Evolutionary conservation across 495 filamentous ascomycete genomes (phyloP).

Genomic region (Penicillium longicatenatum): DNA sequence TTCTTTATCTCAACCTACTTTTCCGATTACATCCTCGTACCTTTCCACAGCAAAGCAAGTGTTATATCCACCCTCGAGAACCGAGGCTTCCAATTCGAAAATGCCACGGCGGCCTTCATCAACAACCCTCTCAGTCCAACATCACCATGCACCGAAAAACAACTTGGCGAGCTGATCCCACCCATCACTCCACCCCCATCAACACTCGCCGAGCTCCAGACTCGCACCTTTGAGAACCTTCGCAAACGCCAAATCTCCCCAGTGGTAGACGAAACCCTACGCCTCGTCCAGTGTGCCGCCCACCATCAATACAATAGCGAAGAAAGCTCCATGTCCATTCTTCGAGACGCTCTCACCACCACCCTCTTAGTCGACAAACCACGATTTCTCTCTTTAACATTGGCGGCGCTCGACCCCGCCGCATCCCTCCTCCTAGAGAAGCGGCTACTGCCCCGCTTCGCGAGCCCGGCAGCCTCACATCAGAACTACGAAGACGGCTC

Average conservation of each 20-base stretch:
- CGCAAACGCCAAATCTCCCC: constrained; percentile 74
- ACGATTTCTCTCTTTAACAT: constrained; percentile 80
- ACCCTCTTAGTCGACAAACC: constrained; percentile 66
- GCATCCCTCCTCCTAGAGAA: constrained; percentile 78
- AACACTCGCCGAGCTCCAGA: constrained; percentile 75
- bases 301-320: constrained; percentile 52
- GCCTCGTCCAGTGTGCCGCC: constrained; percentile 83
- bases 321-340: constrained; percentile 47
- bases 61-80: constrained; percentile 78
- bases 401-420: constrained; percentile 82
- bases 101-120: constrained; percentile 68
- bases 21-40: constrained; percentile 94
- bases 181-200: constrained; percentile 78
- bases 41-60: constrained; percentile 64
- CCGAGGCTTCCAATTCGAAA: constrained; percentile 82
- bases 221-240: constrained; percentile 75
- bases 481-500: constrained; percentile 46
- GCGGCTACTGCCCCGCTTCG: constrained; percentile 59
- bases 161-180: constrained; percentile 37
- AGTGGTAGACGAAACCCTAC: constrained; percentile 64
- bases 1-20: constrained; percentile 99
- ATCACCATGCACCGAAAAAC: constrained; percentile 30
- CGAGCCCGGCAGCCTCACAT: constrained; percentile 46
- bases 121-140: constrained; percentile 38
- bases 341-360: constrained; percentile 45